A percentile compares a stretch with the other conserved stretches of the same genome.
Conservation (phyloP, 495 filamentous ascomycete species). For the Corynascus novoguineensis region DNA sequence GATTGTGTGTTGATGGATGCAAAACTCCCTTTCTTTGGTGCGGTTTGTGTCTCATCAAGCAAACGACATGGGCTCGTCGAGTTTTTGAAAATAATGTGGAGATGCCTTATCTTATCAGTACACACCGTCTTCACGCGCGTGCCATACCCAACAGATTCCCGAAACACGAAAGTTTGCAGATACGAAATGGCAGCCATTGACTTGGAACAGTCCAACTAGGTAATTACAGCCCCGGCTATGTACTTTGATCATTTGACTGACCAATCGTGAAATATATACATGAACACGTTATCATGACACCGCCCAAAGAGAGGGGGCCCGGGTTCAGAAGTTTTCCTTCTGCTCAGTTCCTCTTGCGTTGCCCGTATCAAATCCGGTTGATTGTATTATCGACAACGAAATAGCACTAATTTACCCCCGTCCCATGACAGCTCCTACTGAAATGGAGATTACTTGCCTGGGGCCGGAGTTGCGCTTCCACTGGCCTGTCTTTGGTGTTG, state of each 20-base stretch:
- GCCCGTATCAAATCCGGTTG: not conserved
- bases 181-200: no score
- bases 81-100: slow-evolving; percentile 15
- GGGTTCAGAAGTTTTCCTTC: not conserved
- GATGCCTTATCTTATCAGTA: slow-evolving; percentile 24
- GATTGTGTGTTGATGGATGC: not conserved
- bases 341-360: not conserved
- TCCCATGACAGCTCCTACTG: not conserved
- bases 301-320: not conserved
- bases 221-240: slow-evolving; percentile 12
- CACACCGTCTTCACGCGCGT: not conserved
- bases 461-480: slow-evolving; percentile 38
- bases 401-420: not conserved
- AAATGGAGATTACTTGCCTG: slow-evolving; percentile 18
- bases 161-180: no score
- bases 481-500: slow-evolving; percentile 40
- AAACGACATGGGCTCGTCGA: not conserved
- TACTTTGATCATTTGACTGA: slow-evolving; percentile 17
- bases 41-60: not conserved
- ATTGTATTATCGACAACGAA: not conserved
- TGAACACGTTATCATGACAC: slow-evolving; percentile 12
- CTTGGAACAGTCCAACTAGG: no score
- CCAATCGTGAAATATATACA: slow-evolving; percentile 25
- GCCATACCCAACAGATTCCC: not conserved
- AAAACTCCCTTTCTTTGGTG: not conserved